Evolutionary conservation across 805 yeast genomes (phyloP), one percentile per base, ranked within the genome.

Genomic region (Wickerhamomyces queroliae): DNA sequence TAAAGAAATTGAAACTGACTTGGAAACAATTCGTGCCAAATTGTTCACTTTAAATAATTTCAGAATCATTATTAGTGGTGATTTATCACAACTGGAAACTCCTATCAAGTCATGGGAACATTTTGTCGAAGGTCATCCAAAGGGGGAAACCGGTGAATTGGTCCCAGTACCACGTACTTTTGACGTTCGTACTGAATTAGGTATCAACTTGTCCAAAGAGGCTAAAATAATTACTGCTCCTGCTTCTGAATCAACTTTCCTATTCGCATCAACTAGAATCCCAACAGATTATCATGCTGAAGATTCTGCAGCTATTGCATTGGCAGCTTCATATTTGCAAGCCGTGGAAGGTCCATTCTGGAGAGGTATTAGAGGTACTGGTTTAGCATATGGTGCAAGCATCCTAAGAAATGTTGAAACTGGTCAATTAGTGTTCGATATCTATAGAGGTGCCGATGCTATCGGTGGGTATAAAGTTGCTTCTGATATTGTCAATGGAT

Each of bases 271-370:
- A 6, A 70, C 95, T 0, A 64, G 64, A 2, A 76, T 83, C 12
- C 87, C 91, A 1, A 64, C 70, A 2, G 69, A 66, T 40, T 79
- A 73, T 47, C 50, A 59, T 12, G 70, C 78, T 35, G 64, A 68
- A 17, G 96, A 90, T 49, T 67, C 80, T 23, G 79, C 83, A 37
- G 82, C 80, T 20, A 69, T 91, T 30, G 72, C 82, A 0, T 70
- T 90, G 21, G 86, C 89, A 7, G 72, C 83, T 7, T 89, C 84
- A 40, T 83, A 80, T 51, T 66, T 93, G 40, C 84, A 82, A 47
- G 83, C 88, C 27, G 88, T 87, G 16, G 99, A 93, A 59, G 99
- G 99, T 3, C 99, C 98, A 26, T 82, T 91, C 46, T 91, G 98
- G 97, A 76, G 87, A 52, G 96, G 95, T 40, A 85, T 93, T 25